Evolutionary conservation across 2,329 filamentous ascomycete species (phyloP), one percentile per base, ranked within the genome.

Genomic region (Teratosphaeria gauchensis): DNA sequence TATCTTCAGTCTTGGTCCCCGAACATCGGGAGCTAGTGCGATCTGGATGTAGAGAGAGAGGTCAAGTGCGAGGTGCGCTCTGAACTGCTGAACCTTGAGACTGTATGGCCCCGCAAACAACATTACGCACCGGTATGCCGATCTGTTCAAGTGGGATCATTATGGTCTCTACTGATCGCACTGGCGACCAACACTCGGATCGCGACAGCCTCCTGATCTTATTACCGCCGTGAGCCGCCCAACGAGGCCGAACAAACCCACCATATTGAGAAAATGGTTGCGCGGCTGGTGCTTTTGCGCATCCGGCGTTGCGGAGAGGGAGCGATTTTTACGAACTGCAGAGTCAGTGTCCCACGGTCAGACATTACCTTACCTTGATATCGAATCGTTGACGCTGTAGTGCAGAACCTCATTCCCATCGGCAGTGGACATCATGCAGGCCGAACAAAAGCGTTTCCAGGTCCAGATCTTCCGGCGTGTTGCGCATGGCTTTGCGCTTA

Each of bases 241-340:
- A 8, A 48, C 42, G 9, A 48, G 42, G 42, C n/a, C 8, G 42
- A 48, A 48, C 42, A 48, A 21, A 48, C 42, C 16, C n/a, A 48
- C 16, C n/a, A 21, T 9, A 3, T 48, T 16, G n/a, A 19, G 16
- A 6, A 48, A 2, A 48, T 14, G 66, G 61, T 0, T 73, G 76
- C 5, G 65, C 68, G 1, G 79, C 71, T 0, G 79, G 79, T 1
- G 79, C 78, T 0, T 78, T 82, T 65, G 79, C 77, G 0, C 79
- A 82, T 61, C 80, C 80, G 1, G 75, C 79, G 0, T 76, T 78
- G 59, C 62, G 82, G 52, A 79, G 77, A 53, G 77, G 81, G 56
- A 66, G 71, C 30, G 76, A 80, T 58, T 78, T 80, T 57, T 60
- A 61, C 12, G 67, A 72, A 3, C 53, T 77, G 2, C 72, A 74